phyloP scores from a whole-genome alignment of 345 rosid genomes.

The Bruguiera parviflora region DNA sequence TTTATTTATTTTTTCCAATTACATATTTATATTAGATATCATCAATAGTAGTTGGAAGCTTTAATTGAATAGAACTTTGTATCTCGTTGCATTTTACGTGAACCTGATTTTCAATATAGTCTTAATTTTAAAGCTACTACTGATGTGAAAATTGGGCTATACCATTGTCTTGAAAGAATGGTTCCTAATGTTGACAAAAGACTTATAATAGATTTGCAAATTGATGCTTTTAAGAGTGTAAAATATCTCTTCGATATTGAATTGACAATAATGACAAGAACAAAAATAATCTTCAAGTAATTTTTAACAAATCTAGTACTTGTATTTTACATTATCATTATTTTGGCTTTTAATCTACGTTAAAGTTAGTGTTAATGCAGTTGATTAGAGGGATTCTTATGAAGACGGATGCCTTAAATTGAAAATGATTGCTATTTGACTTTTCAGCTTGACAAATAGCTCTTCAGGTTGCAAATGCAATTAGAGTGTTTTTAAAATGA shows the following conservation, averaged over 20 bases:
- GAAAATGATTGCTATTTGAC: background rate
- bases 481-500: slow-evolving; percentile 6
- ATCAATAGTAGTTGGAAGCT: too few relatives aligned
- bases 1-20: too few relatives aligned
- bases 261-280: background rate
- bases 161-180: background rate
- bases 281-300: background rate
- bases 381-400: slow-evolving; percentile 1
- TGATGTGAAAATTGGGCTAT: background rate
- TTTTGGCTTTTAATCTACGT: too few relatives aligned
- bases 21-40: too few relatives aligned
- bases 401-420: background rate
- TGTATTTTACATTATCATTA: too few relatives aligned
- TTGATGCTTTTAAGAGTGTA: background rate
- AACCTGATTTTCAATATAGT: background rate
- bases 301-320: too few relatives aligned
- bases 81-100: background rate
- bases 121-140: background rate
- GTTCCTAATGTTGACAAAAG: background rate
- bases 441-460: background rate
- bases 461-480: background rate
- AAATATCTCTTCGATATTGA: background rate
- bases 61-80: background rate
- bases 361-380: background rate
- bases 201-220: background rate